Percentiles rank a stretch among this genome's conserved stretches.
Evolutionary conservation across 2,329 filamentous ascomycete genomes (phyloP).

Genomic region (Fusarium sp.): DNA sequence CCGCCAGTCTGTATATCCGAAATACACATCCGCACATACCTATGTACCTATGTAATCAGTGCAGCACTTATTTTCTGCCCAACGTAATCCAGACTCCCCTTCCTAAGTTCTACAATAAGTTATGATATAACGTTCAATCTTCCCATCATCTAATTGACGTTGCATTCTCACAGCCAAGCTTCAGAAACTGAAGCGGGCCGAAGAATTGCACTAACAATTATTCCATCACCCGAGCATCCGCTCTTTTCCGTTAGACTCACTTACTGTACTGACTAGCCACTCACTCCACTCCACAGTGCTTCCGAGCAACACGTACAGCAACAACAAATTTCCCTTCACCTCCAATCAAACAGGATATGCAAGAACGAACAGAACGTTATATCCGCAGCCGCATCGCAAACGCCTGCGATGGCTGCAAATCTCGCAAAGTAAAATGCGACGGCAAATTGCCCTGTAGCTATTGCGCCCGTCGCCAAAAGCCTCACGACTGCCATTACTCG

Average conservation of each 20-base stretch:
- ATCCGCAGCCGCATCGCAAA: constrained; percentile 62
- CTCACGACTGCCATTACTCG: constrained; percentile 62
- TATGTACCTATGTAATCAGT: background rate
- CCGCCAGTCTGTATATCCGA: background rate
- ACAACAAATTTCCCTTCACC: constrained; percentile 20
- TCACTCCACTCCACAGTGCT: constrained; percentile 27
- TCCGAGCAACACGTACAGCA: constrained; percentile 21
- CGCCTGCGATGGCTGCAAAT: constrained; percentile 67
- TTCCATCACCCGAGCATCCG: constrained; percentile 30
- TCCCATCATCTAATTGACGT: background rate
- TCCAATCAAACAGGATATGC: constrained; percentile 24
- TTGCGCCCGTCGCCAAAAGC: constrained; percentile 59
- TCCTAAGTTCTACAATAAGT: background rate
- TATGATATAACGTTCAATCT: background rate
- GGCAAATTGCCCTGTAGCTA: constrained; percentile 65
- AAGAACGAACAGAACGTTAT: constrained; percentile 44
- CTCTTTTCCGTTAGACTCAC: constrained; percentile 23
- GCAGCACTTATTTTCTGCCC: rapidly evolving
- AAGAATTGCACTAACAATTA: constrained; percentile 38
- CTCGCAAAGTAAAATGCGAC: constrained; percentile 68
- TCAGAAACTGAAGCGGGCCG: constrained; percentile 30
- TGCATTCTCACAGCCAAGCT: background rate
- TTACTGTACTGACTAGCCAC: background rate
- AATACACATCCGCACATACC: background rate
- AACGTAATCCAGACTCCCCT: rapidly evolving